Evolutionary conservation across 2,329 filamentous ascomycete species (phyloP).

Genomic region (Sclerotinia glacialis): DNA sequence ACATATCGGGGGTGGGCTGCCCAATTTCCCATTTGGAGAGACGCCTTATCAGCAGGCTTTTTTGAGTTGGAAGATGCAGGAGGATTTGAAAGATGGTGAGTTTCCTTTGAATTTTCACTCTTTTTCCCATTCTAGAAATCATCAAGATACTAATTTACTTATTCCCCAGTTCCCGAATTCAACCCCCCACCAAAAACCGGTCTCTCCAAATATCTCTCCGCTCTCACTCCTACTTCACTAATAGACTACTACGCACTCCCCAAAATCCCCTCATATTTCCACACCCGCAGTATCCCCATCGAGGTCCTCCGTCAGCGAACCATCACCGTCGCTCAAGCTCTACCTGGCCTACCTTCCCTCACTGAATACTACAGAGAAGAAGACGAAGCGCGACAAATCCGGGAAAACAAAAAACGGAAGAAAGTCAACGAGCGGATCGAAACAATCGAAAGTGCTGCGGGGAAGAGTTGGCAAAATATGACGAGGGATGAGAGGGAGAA

Average conservation of each 20-base stretch:
- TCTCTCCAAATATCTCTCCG: not conserved
- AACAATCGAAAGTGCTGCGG: not conserved
- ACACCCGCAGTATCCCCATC: not conserved
- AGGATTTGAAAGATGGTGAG: slow-evolving; percentile 35
- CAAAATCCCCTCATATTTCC: slow-evolving; percentile 25
- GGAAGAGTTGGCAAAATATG: slow-evolving; percentile 6
- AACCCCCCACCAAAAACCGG: not conserved
- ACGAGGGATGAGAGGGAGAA: not conserved
- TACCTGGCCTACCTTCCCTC: not conserved
- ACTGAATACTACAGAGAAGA: slow-evolving; percentile 6
- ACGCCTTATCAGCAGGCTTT: slow-evolving; percentile 34
- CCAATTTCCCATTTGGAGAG: slow-evolving; percentile 36
- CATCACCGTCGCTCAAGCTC: not conserved
- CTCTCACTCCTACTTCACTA: not conserved
- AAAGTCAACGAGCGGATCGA: not conserved
- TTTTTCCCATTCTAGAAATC: not conserved
- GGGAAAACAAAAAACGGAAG: not conserved
- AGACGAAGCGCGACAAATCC: not conserved
- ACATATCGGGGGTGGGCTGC: slow-evolving; percentile 22
- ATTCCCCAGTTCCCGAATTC: slow-evolving; percentile 29
- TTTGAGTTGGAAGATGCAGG: slow-evolving; percentile 31
- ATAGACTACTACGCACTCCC: slow-evolving; percentile 27
- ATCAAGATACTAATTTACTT: not conserved
- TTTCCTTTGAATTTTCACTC: not conserved
- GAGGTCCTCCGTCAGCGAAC: not conserved